A percentile compares a stretch with the other conserved stretches of the same genome.
Evolutionary conservation across 495 filamentous ascomycete genomes (phyloP).

Genomic region (Aspergillus asperescens): DNA sequence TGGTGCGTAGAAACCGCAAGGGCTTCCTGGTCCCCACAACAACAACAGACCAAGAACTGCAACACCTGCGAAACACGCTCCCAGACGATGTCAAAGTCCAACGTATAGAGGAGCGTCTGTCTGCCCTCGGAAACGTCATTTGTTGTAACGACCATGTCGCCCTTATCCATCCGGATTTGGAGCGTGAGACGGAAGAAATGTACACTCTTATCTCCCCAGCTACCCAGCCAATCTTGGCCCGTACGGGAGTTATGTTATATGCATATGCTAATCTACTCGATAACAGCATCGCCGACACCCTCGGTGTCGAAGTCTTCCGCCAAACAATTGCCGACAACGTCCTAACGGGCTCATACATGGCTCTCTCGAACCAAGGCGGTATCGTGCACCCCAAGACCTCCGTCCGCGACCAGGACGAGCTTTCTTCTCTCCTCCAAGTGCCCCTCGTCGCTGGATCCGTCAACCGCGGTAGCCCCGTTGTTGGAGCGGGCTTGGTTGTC

Average conservation of each 20-base stretch:
- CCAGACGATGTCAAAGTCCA: constrained; percentile 87
- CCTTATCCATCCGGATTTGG: constrained; percentile 91
- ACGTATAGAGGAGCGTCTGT: constrained; percentile 94
- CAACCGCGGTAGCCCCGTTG: constrained; percentile 87
- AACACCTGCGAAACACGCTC: constrained; percentile 89
- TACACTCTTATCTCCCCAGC: constrained; percentile 16
- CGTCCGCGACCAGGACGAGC: constrained; percentile 96
- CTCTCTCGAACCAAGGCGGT: constrained; percentile 91
- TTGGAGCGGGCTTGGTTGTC: constrained; percentile 96
- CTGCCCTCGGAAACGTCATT: constrained; percentile 94
- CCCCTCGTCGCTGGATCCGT: constrained; percentile 90
- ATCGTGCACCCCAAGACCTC: constrained; percentile 95
- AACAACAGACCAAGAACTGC: constrained; percentile 96
- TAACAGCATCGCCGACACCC: constrained; percentile 80
- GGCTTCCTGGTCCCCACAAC: constrained; percentile 92
- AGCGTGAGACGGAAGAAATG: constrained; percentile 93
- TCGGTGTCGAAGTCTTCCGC: constrained; percentile 96
- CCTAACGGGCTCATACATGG: constrained; percentile 91
- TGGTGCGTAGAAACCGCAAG: constrained; percentile 70
- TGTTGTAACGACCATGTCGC: constrained; percentile 95
- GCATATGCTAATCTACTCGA: neutral
- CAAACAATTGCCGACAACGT: constrained; percentile 98
- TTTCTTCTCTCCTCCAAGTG: constrained; percentile 88
- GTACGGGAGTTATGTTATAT: neutral
- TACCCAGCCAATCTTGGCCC: neutral